Evolutionary conservation across 2,329 filamentous ascomycete genomes (phyloP), one percentile per base, ranked within the genome.

Genomic region (Chaetomiaceae sp.): DNA sequence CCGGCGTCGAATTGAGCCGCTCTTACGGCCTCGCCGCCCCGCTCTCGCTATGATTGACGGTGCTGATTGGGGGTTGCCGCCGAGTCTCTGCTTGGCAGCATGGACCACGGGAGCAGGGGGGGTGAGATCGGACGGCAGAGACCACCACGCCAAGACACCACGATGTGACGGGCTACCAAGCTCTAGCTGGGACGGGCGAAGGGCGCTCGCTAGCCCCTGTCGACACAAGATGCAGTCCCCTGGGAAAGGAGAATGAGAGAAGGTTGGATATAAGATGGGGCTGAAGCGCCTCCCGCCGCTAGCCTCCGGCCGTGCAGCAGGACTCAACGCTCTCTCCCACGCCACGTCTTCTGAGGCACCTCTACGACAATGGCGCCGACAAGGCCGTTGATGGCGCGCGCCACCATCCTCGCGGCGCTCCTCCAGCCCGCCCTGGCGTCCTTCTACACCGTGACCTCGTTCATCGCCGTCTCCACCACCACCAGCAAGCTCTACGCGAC

Each of bases 381-480:
- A 26, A 12, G 27, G 24, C 27, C 35, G n/a, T 14, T 18, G 15
- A 47, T 42, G 45, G 46, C 39, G 19, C 46, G 46, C 32, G 15
- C 49, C 24, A 42, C 39, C 26, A 5, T 44, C 30, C 7, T 49
- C 15, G 17, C 20, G 1, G 32, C 27, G 35, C 32, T 49, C 1
- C 39, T 48, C 22, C 47, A 49, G 20, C 50, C 47, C 4, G 47
- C 38, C 15, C 19, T 45, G 4, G 50, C 50, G 1, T 29, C 37
- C 20, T 45, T 45, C 30, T 49, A 45, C 43, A 48, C 47, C 1
- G 41, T 50, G 22, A 52, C 50, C 1, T 29, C 19, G 6, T 50
- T 45, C 34, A 44, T 15, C 33, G 41, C 38, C 15, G 3, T 38
- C 6, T 36, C n/a, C 11, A 12, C 20, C 10, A 39, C n/a, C 2